Percentiles rank a stretch among this genome's conserved stretches.
These are phyloP conservation scores for Anaeramoeba flamelloides DNA, from an alignment of 78 protist species.

Conservation along the genomic window DNA sequence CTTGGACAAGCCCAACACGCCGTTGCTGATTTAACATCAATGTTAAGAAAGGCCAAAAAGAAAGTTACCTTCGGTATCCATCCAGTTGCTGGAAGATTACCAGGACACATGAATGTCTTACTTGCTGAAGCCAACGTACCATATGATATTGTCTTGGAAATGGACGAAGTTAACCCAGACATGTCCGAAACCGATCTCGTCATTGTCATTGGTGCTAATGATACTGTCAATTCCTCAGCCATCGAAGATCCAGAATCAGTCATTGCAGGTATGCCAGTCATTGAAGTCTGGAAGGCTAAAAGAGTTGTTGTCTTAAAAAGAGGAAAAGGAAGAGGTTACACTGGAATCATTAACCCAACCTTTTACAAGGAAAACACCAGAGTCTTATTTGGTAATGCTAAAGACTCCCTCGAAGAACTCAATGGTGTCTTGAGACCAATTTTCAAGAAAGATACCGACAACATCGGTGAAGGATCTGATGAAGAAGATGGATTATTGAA, in stretches of 20 bases:
- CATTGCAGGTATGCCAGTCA: constrained; percentile 91
- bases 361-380: constrained; percentile 70
- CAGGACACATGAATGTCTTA: constrained; percentile 88
- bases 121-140: constrained; percentile 91
- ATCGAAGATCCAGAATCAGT: constrained; percentile 71
- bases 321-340: constrained; percentile 79
- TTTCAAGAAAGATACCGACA: background rate
- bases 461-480: background rate
- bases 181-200: constrained; percentile 49
- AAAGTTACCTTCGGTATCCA: constrained; percentile 60
- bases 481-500: background rate
- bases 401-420: constrained; percentile 4
- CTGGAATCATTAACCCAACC: constrained; percentile 81
- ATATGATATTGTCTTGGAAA: constrained; percentile 82
- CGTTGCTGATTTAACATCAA: constrained; percentile 50
- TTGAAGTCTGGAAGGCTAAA: constrained; percentile 70
- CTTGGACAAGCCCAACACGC: constrained; percentile 74
- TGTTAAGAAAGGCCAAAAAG: constrained; percentile 10
- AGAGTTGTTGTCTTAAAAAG: constrained; percentile 73
- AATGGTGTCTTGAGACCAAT: background rate
- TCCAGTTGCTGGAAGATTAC: constrained; percentile 90
- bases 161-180: constrained; percentile 90
- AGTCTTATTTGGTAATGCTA: constrained; percentile 91
- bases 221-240: constrained; percentile 90
- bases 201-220: constrained; percentile 87